phyloP scores from a whole-genome alignment of 2,329 filamentous ascomycete species.

The Colletotrichum nymphaeae region DNA sequence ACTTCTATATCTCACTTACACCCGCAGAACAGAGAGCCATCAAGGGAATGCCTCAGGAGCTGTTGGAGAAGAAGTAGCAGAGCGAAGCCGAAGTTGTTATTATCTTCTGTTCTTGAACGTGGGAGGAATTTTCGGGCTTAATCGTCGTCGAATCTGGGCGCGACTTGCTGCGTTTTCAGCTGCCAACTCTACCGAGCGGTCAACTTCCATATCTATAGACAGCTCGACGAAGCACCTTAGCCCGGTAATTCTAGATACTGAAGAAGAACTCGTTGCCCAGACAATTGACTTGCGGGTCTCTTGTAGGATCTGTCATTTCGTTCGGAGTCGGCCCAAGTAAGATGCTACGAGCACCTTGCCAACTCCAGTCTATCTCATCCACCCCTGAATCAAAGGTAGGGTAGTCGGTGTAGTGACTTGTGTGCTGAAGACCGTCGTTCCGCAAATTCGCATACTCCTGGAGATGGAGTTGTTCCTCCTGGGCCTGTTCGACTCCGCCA shows the following conservation, averaged over 20 bases:
- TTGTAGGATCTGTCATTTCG: background rate
- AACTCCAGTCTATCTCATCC: background rate
- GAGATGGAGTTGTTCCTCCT: background rate
- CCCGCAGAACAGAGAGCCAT: constrained; percentile 61
- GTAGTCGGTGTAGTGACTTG: background rate
- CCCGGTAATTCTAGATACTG: background rate
- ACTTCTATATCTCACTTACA: constrained; percentile 61
- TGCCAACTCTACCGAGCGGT: no score
- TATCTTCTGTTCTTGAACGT: background rate
- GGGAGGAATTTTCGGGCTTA: background rate
- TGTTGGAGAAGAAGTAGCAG: constrained; percentile 1
- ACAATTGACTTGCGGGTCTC: background rate
- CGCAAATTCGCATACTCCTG: no score
- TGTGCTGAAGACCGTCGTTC: background rate
- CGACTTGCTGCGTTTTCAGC: accelerated
- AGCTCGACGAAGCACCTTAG: no score
- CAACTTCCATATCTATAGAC: background rate
- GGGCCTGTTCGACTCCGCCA: background rate
- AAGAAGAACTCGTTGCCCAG: background rate
- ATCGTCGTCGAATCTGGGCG: background rate
- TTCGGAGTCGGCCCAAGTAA: background rate
- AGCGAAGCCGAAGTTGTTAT: background rate
- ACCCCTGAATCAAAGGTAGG: background rate
- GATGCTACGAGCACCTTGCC: background rate
- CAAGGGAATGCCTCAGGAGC: constrained; percentile 45